These are phyloP conservation scores for Lactifluus hygrophoroides DNA, from an alignment of 768 basidiomycete genomes.

Conservation along the genomic window DNA sequence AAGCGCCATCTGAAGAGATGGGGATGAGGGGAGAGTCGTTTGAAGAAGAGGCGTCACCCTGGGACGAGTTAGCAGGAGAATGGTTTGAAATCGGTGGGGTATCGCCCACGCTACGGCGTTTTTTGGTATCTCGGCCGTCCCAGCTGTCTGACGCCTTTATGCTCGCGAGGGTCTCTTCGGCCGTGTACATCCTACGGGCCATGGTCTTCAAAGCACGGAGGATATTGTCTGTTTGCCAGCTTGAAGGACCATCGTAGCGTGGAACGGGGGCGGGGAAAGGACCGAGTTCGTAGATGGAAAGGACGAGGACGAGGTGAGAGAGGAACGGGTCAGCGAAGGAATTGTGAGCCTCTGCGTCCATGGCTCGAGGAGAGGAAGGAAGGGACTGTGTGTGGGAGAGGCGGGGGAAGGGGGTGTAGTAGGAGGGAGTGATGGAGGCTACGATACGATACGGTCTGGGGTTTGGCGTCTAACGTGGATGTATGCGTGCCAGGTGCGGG, in stretches of 20 bases:
- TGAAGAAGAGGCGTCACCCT: conserved; percentile 6
- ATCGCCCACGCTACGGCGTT: conserved; percentile 21
- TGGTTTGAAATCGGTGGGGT: conserved; percentile 8
- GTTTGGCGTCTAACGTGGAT: no score
- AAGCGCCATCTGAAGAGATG: not conserved
- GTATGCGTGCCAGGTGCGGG: no score
- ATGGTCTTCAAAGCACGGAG: conserved; percentile 17
- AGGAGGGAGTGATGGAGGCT: not conserved
- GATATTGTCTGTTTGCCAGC: conserved; percentile 18
- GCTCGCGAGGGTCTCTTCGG: conserved; percentile 19
- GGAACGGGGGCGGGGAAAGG: conserved; percentile 20
- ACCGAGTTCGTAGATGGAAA: conserved; percentile 21
- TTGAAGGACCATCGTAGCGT: conserved; percentile 19
- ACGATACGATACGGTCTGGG: no score
- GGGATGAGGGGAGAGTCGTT: not conserved
- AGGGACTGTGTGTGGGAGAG: not conserved
- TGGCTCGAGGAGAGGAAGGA: not conserved
- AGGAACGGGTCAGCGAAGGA: conserved; percentile 15
- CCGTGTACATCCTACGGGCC: conserved; percentile 21
- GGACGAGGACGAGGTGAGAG: conserved; percentile 18
- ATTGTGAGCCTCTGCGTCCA: not conserved
- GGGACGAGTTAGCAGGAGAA: conserved; percentile 13
- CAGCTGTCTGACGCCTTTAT: conserved; percentile 19
- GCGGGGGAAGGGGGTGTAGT: not conserved
- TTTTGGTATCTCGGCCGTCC: conserved; percentile 20